Evolutionary conservation across 257 asterid genomes (phyloP).

Genomic region (Thymus quinquecostatus): DNA sequence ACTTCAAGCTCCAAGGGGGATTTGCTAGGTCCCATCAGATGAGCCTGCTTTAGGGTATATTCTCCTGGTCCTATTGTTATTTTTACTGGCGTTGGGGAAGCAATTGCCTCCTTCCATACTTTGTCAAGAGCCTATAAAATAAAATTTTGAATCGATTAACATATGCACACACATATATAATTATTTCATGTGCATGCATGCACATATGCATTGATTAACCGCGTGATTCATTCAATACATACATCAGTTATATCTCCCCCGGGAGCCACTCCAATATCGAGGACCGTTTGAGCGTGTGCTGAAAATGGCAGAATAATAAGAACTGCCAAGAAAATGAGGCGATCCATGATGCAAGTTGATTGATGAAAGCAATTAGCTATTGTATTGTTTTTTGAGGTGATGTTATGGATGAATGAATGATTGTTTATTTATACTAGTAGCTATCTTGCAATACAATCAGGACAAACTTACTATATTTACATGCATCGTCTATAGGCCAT

Average conservation of each 20-base stretch:
- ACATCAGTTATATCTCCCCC: slow-evolving; percentile 1
- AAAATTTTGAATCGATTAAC: too few relatives aligned
- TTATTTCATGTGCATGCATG: too few relatives aligned
- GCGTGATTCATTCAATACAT: not conserved
- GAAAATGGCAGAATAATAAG: not conserved
- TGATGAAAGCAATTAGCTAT: too few relatives aligned
- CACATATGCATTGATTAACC: too few relatives aligned
- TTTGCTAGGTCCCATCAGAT: slow-evolving; percentile 24
- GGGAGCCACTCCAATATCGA: not conserved
- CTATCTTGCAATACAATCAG: too few relatives aligned
- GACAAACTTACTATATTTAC: too few relatives aligned
- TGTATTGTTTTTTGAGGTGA: too few relatives aligned
- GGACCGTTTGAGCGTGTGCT: not conserved
- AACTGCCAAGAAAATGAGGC: not conserved
- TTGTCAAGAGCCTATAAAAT: not conserved
- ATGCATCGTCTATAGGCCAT: too few relatives aligned
- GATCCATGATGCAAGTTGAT: too few relatives aligned
- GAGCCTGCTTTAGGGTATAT: slow-evolving; percentile 31
- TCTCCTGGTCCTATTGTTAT: slow-evolving; percentile 27
- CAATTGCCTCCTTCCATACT: slow-evolving; percentile 53
- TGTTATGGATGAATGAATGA: too few relatives aligned
- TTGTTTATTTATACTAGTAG: too few relatives aligned
- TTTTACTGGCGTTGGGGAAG: slow-evolving; percentile 23
- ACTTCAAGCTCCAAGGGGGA: slow-evolving; percentile 43
- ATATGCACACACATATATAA: too few relatives aligned